Percentiles rank a stretch among this genome's conserved stretches.
phyloP scores from a whole-genome alignment of 2,329 filamentous ascomycete genomes.

The Ophiostoma fasciatum region DNA sequence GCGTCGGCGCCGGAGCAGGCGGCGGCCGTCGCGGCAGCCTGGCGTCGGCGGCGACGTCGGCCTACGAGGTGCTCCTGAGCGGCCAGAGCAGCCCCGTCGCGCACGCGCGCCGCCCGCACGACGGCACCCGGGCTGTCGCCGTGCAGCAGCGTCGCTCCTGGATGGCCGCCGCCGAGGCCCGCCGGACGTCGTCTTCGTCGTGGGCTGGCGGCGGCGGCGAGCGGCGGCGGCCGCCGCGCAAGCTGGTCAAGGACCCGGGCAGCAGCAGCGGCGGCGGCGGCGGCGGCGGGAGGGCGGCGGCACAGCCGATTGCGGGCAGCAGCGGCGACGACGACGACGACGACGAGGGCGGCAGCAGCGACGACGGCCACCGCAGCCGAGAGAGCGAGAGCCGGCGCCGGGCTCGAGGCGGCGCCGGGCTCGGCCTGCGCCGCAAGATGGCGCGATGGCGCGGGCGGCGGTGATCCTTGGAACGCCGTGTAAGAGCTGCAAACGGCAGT shows the following conservation, averaged over 20 bases:
- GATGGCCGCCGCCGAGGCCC: conserved; percentile 17
- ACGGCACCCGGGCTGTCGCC: too few relatives aligned
- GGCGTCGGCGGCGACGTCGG: conserved; percentile 7
- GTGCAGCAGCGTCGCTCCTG: conserved; percentile 8
- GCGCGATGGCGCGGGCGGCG: conserved; percentile 8
- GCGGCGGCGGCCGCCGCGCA: conserved; percentile 9
- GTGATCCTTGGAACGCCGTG: too few relatives aligned
- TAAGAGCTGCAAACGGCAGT: not conserved
- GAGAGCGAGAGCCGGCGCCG: not conserved
- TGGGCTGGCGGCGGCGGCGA: too few relatives aligned
- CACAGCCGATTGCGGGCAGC: too few relatives aligned
- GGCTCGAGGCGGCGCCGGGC: not conserved
- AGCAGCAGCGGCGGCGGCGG: conserved; percentile 12
- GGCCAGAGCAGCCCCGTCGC: too few relatives aligned
- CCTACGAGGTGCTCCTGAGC: conserved; percentile 7
- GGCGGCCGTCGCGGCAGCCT: conserved; percentile 2
- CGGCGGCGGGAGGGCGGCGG: conserved; percentile 8
- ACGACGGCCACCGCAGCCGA: too few relatives aligned
- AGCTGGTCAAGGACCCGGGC: conserved; percentile 14
- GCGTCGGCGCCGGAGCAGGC: not conserved
- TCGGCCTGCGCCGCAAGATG: conserved; percentile 8
- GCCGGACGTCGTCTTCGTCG: conserved; percentile 11
- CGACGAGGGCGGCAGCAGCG: not conserved
- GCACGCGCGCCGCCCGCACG: too few relatives aligned
- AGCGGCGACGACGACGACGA: conserved; percentile 2